Evolutionary conservation across 2,329 filamentous ascomycete species (phyloP), one percentile per base, ranked within the genome.

Genomic region (Graphilbum sp.): DNA sequence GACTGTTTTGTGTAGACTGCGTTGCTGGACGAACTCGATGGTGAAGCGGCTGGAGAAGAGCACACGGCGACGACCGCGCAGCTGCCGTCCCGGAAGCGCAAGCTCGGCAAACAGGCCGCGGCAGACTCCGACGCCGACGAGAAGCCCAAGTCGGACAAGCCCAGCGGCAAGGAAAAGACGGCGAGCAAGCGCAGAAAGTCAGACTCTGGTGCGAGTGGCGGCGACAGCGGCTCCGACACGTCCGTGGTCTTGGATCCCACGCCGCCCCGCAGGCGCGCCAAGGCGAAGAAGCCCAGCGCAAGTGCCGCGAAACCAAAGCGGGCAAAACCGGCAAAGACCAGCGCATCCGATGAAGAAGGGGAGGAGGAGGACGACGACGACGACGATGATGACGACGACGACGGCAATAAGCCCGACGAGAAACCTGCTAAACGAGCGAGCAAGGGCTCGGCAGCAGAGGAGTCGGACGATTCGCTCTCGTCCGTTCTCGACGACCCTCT

Each of bases 401-500:
- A 33, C 31, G 25, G 30, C 29, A 46, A 38, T n/a, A 35, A 37
- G 31, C 35, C 23, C 5, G 24, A 37, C 11, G 37, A 45, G 25
- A 45, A 41, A 17, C n/a, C n/a, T 24, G 44, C 23, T 11, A 27
- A 34, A 13, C 11, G 27, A 9, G 36, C 39, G n/a, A 20, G 39
- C 23, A 18, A n/a, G 27, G 25, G 16, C 20, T 8, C 23, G 19
- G 23, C 34, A 19, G 33, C 20, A 13, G 18, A 41, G n/a, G 46
- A 45, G 0, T 40, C 40, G 3, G 69, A 77, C 34, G 76, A 68
- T 50, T 78, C 82, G 38, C 61, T 85, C 55, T 88, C 82, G 0
- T 68, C 72, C 4, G 66, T 94, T n/a, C 61, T 90, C 31, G 87
- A 94, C 51, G 82, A 88, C 45, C 65, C 64, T 3, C 72, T 46